A percentile compares a stretch with the other conserved stretches of the same genome.
These are phyloP conservation scores for Saururus chinensis DNA, from an alignment of 164 flowering plant species.

Conservation along the genomic window DNA sequence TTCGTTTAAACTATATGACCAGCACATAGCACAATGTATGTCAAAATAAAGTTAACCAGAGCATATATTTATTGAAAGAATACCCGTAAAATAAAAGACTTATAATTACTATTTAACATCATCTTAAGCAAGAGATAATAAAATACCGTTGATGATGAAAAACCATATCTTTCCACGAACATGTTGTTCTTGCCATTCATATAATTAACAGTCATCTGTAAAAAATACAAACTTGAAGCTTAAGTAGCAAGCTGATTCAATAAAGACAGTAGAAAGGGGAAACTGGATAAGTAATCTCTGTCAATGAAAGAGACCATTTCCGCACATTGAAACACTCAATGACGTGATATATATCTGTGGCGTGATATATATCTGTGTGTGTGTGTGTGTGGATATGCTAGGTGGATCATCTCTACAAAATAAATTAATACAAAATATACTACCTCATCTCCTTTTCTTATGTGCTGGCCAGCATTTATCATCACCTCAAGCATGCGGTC, in stretches of 20 bases:
- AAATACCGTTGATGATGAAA: conserved; percentile 73
- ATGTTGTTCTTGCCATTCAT: conserved; percentile 52
- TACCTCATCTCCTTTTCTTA: conserved; percentile 88
- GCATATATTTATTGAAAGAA: too few relatives aligned
- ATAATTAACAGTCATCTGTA: conserved; percentile 89
- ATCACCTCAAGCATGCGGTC: conserved; percentile 99
- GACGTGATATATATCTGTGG: too few relatives aligned
- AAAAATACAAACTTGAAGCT: neutral
- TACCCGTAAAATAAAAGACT: neutral
- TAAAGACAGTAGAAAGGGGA: neutral
- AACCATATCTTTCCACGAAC: conserved; percentile 85
- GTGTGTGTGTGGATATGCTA: neutral
- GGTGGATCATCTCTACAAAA: too few relatives aligned
- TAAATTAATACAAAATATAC: neutral
- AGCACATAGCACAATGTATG: too few relatives aligned
- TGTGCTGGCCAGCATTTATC: conserved; percentile 88
- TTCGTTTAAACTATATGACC: too few relatives aligned
- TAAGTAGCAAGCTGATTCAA: neutral
- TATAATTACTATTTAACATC: too few relatives aligned
- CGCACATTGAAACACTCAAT: neutral
- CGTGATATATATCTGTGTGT: too few relatives aligned
- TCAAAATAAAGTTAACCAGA: too few relatives aligned
- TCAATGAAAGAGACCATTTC: neutral
- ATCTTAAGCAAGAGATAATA: neutral
- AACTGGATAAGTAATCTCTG: neutral